phyloP scores from a whole-genome alignment of 129 eudicot genomes.

The Dittrichia graveolens region DNA sequence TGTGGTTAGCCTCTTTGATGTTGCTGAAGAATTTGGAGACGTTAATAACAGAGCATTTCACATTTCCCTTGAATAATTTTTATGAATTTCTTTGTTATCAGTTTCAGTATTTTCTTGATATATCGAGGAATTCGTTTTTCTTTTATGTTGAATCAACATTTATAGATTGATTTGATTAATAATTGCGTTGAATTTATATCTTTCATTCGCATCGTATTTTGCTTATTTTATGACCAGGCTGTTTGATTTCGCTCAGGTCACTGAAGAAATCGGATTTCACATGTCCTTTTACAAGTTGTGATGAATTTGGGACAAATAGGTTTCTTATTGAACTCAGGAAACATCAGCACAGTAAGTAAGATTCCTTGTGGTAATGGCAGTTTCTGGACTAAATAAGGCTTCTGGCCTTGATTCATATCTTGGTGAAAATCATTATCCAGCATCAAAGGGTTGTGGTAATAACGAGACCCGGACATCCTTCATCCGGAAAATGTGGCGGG shows the following conservation, averaged over 20 bases:
- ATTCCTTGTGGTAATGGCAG: conserved; percentile 55
- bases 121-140: background rate
- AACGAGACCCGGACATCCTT: conserved; percentile 57
- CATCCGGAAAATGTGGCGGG: conserved; percentile 79
- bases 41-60: background rate
- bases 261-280: conserved; percentile 18
- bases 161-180: background rate
- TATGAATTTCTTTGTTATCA: background rate
- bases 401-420: conserved; percentile 39
- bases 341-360: conserved; percentile 12
- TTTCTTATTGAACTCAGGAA: conserved; percentile 12
- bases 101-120: background rate
- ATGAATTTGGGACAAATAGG: background rate
- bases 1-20: background rate
- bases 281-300: background rate
- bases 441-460: conserved; percentile 39
- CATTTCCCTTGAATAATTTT: background rate
- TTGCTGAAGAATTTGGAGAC: conserved; percentile 2
- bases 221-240: background rate
- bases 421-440: conserved; percentile 45
- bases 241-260: background rate
- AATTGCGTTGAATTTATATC: background rate
- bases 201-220: background rate
- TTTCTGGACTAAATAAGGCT: conserved; percentile 44
- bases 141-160: conserved; percentile 17